Percentiles rank a stretch among this genome's conserved stretches.
Evolutionary conservation across 1,284 basidiomycete genomes (phyloP).

Genomic region (Mycosarcoma mackinlayi): DNA sequence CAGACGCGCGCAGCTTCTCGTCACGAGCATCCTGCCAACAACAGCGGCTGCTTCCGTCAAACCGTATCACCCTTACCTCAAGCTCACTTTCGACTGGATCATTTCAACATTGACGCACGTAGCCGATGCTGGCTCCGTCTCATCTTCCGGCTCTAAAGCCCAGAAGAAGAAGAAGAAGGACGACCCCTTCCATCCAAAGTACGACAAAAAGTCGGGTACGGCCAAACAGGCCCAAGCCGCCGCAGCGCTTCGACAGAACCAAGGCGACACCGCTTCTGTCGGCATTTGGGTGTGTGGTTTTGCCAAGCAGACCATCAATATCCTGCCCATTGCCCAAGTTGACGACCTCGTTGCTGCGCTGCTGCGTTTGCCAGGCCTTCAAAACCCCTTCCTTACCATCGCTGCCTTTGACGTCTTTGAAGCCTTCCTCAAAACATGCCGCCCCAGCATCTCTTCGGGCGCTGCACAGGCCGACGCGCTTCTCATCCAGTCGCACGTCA

Average conservation of each 20-base stretch:
- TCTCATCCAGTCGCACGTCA: constrained; percentile 30
- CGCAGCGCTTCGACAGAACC: constrained; percentile 58
- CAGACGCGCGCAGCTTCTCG: constrained; percentile 85
- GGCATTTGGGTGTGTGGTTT: constrained; percentile 65
- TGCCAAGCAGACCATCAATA: constrained; percentile 55
- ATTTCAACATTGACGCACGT: constrained; percentile 77
- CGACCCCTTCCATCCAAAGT: constrained; percentile 69
- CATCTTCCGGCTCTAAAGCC: constrained; percentile 71
- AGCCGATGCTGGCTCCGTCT: constrained; percentile 72
- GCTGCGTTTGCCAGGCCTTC: constrained; percentile 58
- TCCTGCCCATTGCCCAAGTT: constrained; percentile 48
- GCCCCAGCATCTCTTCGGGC: constrained; percentile 39
- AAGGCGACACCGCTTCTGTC: constrained; percentile 58
- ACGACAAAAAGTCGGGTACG: constrained; percentile 61
- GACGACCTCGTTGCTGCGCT: constrained; percentile 53
- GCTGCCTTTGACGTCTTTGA: constrained; percentile 66
- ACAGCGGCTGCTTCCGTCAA: constrained; percentile 34
- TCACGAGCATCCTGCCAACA: constrained; percentile 75
- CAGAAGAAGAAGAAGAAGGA: constrained; percentile 74
- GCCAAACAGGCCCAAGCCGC: constrained; percentile 60
- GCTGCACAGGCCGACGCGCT: constrained; percentile 31
- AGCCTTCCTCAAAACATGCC: constrained; percentile 59
- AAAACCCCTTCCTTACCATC: constrained; percentile 65
- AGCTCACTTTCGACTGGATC: constrained; percentile 81
- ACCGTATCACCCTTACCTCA: constrained; percentile 84